These are phyloP conservation scores for Plasmodium cynomolgi DNA, from an alignment of 169 alveolate species.

Conservation along the genomic window DNA sequence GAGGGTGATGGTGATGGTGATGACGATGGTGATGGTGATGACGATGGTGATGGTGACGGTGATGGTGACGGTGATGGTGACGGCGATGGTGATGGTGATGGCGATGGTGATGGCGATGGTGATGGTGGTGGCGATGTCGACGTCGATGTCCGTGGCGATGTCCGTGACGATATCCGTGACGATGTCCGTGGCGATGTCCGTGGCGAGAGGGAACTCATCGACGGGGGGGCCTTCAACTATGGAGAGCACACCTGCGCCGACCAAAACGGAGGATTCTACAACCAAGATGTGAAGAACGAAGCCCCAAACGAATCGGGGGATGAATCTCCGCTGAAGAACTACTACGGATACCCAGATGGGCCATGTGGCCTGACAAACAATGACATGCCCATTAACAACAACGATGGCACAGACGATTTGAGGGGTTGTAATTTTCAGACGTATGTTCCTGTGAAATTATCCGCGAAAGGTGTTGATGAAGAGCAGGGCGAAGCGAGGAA, in stretches of 20 bases:
- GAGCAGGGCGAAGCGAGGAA: neutral
- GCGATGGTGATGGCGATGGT: neutral
- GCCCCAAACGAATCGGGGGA: neutral
- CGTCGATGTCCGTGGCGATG: neutral
- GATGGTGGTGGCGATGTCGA: neutral
- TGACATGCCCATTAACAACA: neutral
- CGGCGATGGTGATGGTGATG: neutral
- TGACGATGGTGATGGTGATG: neutral
- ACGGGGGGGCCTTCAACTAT: neutral
- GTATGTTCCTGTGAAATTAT: neutral
- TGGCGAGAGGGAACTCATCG: neutral
- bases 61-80: neutral
- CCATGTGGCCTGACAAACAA: neutral
- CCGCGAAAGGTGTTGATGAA: neutral
- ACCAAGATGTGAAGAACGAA: neutral
- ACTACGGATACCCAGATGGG: neutral
- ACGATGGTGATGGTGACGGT: neutral
- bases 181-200: neutral
- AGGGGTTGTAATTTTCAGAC: neutral
- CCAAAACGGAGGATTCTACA: neutral
- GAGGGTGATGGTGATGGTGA: neutral
- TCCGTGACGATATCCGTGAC: neutral
- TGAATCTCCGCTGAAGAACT: neutral
- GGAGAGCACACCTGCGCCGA: neutral
- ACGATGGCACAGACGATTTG: neutral